Evolutionary conservation across 208 protist species (phyloP), one percentile per base, ranked within the genome.

Genomic region (Wallacemonas sp.): DNA sequence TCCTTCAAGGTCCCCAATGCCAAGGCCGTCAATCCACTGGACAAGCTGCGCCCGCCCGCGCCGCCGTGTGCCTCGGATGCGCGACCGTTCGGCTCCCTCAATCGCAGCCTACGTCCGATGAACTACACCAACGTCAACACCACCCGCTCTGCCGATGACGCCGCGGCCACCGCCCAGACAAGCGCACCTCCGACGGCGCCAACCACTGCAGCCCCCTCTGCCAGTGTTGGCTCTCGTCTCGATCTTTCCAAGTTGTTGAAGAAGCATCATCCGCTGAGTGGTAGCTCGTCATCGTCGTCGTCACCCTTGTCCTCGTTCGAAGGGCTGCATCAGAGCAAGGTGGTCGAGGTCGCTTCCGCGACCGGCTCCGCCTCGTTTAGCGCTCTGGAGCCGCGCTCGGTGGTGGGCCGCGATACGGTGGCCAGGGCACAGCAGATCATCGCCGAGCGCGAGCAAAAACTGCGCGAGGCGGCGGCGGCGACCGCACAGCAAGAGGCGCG

Each of bases 31-130:
- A 76, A 76, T 2, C 81, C 87, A 31, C 61, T 85, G 5, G 61
- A 72, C 22, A 45, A 39, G n/a, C 57, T 88, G 26, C 82, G 79
- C 2, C 77, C 77, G 11, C 67, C 72, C 5, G 39, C 81, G 12
- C 71, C 79, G 57, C 83, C 81, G 14, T 69, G 69, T 10, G 87
- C 86, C 3, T 61, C 74, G 0, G 87, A 93, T 54, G 83, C 83
- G 12, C 77, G 67, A 54, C 81, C 87, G 2, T 93, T 90, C 45
- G 82, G 77, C 39, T 72, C 59, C 18, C 72, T 83, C 4, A 81
- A 84, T 33, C 69, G 75, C 45, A 71, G 57, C 0, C 69, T 79
- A 44, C 50, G 66, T 4, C 55, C 78, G 16, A 64, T 69, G 33
- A 73, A 76, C 42, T 81, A 83, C 61, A 72, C 73, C 12, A 83